Base-by-base conservation (phyloP, 2,329 filamentous ascomycete species). In the Triangularia setosa region DNA sequence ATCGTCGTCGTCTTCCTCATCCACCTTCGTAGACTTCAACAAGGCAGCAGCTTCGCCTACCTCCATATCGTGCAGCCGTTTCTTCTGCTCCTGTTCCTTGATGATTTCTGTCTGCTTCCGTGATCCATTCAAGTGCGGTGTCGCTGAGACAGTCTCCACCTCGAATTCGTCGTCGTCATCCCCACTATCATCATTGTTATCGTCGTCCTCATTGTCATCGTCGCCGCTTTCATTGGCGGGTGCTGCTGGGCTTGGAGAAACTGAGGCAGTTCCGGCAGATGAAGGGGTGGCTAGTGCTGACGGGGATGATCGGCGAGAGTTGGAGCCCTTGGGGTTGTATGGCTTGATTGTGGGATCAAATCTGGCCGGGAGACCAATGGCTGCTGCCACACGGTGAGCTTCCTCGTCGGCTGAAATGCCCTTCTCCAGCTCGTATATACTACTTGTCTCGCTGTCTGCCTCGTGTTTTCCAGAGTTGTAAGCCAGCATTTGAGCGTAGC, bases 401-500 rank as follows among this genome's bases (percentile, higher is more conserved):
- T 90, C 87, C 66, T 87, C 84, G 68, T 87, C 86, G 1, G 84
- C 77, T 0, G 83, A 83, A 52, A 86, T 79, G 48, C 79, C 78
- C 1, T 81, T 77, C 73, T 87, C 84, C 21, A 86, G 78, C 69
- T 85, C 81, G 72, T 85, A 86, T 7, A 78, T 75, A 69, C 79
- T 82, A 69, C 79, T 82, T 40, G 78, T 78, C 63, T 84, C 82
- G 73, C 79, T 83, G 64, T 87, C 83, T 66, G 84, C 84, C 71
- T 87, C 85, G 70, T 87, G 85, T 58, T 79, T 80, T 33, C 84
- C 84, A 54, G 80, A 74, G 8, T 78, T 83, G 70, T 90, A 84
- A 60, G 90, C 86, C 9, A 97, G 79, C 76, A 97, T 92, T 61
- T 89, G 85, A 60, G 88, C 82, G 74, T 97, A 97, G 54, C 88